Evolutionary conservation across 2,329 filamentous ascomycete genomes (phyloP), one percentile per base, ranked within the genome.

Genomic region (Dactylellina sp.): DNA sequence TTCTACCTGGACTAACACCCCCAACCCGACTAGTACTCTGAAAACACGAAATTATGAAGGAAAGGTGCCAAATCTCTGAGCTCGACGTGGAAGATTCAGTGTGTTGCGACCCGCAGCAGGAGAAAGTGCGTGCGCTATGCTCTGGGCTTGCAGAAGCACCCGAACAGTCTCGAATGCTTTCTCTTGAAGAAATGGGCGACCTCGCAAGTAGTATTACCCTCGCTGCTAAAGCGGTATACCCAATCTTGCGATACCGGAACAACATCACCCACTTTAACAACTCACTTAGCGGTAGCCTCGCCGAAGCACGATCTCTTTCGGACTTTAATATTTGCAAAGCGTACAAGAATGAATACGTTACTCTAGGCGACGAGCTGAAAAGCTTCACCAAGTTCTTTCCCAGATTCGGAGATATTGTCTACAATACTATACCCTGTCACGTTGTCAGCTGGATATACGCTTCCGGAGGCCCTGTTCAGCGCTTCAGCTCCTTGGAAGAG

Each of bases 371-470:
- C n/a, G n/a, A 35, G 1, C 25, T 64, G 7, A 53, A 55, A n/a
- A 18, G 7, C 1, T 64, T 53, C 9, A 6, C 35, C n/a, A 22
- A 32, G 12, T 24, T 25, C 1, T 55, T 64, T 16, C 60, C 60
- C 5, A 22, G 18, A 1, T 25, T 64, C 1, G 25, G 11, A 1
- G 25, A 53, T 32, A 46, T 53, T 18, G 47, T 64, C 1, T 47
- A 64, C 16, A 32, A 14, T 16, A 32, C 14, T 4, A 64, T 64
- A 12, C 60, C 60, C 0, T 40, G 32, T 14, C 47, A 37, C 0
- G 40, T 64, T 9, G 22, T 64, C 2, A 25, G 35, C 16, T 64
- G 37, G 35, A 35, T 64, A 1, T 64, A 64, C 37, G 35, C 60
- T 1, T 32, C 37, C 9, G 39, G 35, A 16, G 35, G 42, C 9